These are phyloP conservation scores for Ceratocystis papillata DNA, from an alignment of 2,329 filamentous ascomycete species.

Conservation along the genomic window DNA sequence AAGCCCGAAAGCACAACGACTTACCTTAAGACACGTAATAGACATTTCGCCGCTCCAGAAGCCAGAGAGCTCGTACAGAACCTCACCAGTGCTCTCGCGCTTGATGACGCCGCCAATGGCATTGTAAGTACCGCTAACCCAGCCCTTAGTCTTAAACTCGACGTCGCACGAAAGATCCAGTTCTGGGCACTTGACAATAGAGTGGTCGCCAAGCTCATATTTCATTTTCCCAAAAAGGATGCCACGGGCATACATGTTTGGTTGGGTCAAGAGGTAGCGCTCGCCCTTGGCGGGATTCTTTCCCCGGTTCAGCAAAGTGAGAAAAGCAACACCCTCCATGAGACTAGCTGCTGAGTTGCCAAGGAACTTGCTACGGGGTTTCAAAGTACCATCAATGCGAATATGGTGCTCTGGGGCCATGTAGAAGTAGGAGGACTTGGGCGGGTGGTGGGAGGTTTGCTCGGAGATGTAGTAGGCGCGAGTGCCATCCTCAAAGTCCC, in stretches of 20 bases:
- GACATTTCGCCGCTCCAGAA: constrained; percentile 93
- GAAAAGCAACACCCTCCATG: constrained; percentile 91
- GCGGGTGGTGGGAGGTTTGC: constrained; percentile 95
- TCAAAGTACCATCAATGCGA: constrained; percentile 87
- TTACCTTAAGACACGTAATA: constrained; percentile 69
- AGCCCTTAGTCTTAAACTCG: constrained; percentile 98
- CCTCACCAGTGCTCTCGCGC: constrained; percentile 73
- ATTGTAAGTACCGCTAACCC: constrained; percentile 93
- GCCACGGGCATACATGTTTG: constrained; percentile 96
- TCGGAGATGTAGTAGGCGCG: constrained; percentile 93
- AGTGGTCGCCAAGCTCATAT: constrained; percentile 95
- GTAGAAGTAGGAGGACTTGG: constrained; percentile 98
- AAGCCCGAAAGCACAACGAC: constrained; percentile 27
- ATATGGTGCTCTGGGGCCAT: constrained; percentile 91
- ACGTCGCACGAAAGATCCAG: constrained; percentile 77
- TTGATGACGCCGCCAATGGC: constrained; percentile 87
- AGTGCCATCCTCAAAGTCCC: constrained; percentile 77
- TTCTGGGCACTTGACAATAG: constrained; percentile 83
- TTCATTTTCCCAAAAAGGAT: constrained; percentile 99
- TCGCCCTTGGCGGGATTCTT: constrained; percentile 57
- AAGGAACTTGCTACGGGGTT: constrained; percentile 87
- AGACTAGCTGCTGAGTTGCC: constrained; percentile 95
- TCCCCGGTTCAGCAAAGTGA: constrained; percentile 71
- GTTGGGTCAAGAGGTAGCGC: constrained; percentile 87
- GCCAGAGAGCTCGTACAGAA: constrained; percentile 83